A percentile compares a stretch with the other conserved stretches of the same genome.
Conservation (phyloP, 129 eudicot species). For the Tagetes erecta region DNA sequence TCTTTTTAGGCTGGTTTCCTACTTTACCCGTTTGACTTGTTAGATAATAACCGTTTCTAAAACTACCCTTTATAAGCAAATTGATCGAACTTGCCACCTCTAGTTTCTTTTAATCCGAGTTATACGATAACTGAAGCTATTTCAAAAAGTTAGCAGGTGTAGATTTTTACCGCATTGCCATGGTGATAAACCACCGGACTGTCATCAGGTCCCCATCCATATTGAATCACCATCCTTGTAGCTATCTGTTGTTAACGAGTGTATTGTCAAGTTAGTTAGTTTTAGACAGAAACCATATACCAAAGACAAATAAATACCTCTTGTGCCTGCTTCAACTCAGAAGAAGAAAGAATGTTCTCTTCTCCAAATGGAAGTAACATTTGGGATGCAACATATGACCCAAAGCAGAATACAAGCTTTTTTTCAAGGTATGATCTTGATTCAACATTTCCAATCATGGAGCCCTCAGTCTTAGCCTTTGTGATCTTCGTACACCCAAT, state of each 20-base stretch:
- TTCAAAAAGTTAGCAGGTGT: neutral
- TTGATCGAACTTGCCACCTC: neutral
- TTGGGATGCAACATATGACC: conserved; percentile 85
- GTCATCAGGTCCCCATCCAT: conserved; percentile 96
- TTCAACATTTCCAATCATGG: conserved; percentile 65
- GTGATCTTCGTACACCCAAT: conserved; percentile 89
- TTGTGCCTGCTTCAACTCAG: conserved; percentile 84
- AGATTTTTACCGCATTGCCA: conserved; percentile 62
- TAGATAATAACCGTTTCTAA: neutral
- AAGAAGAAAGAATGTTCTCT: conserved; percentile 79
- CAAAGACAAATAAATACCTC: conserved; percentile 54
- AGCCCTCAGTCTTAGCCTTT: conserved; percentile 62
- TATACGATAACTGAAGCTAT: neutral
- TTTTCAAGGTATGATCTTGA: conserved; percentile 90
- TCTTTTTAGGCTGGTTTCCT: neutral
- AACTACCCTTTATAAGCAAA: neutral
- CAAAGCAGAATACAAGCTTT: conserved; percentile 88
- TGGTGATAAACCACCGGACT: conserved; percentile 73
- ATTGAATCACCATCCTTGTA: conserved; percentile 88
- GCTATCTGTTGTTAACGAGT: conserved; percentile 64
- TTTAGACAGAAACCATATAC: conserved; percentile 9
- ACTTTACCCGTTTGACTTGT: neutral
- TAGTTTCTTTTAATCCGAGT: neutral
- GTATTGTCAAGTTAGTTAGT: conserved; percentile 11
- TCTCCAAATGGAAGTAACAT: conserved; percentile 92